These are phyloP conservation scores for Aegilops bicornis DNA, from an alignment of 176 grass and related monocot genomes.

Conservation along the genomic window DNA sequence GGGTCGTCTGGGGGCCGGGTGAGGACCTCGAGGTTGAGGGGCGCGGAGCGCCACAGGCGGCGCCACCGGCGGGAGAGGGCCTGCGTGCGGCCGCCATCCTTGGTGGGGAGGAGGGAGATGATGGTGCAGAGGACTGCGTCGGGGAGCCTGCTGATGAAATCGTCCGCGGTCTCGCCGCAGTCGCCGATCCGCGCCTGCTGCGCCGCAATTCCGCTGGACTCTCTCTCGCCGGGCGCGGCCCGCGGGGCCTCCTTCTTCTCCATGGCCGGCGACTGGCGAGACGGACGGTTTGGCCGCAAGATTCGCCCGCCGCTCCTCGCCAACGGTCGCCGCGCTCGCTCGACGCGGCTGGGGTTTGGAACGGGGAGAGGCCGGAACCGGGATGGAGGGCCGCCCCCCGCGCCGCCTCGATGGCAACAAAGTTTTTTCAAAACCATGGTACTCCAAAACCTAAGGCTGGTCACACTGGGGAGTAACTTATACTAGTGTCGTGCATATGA, in stretches of 20 bases:
- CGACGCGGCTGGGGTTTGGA: no score
- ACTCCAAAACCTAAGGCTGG: no score
- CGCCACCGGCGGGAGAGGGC: background rate
- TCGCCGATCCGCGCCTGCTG: background rate
- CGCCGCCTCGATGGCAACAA: no score
- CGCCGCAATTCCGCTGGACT: background rate
- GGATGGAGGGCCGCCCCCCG: no score
- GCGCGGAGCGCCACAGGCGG: background rate
- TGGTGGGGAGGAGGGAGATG: background rate
- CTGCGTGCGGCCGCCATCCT: background rate
- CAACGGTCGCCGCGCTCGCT: no score
- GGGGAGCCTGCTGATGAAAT: background rate
- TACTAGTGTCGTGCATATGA: no score
- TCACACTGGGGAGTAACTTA: no score
- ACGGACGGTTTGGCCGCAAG: background rate
- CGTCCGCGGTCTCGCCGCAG: background rate
- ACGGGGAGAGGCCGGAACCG: no score
- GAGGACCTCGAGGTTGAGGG: background rate
- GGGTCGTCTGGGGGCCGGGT: background rate
- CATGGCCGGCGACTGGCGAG: background rate
- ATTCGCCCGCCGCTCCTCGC: no score
- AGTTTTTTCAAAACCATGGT: no score
- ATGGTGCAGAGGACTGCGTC: background rate
- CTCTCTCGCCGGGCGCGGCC: background rate
- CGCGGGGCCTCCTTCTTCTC: background rate